These are phyloP conservation scores for Aureobasidium leucospermi DNA, from an alignment of 2,329 filamentous ascomycete species.

Conservation along the genomic window DNA sequence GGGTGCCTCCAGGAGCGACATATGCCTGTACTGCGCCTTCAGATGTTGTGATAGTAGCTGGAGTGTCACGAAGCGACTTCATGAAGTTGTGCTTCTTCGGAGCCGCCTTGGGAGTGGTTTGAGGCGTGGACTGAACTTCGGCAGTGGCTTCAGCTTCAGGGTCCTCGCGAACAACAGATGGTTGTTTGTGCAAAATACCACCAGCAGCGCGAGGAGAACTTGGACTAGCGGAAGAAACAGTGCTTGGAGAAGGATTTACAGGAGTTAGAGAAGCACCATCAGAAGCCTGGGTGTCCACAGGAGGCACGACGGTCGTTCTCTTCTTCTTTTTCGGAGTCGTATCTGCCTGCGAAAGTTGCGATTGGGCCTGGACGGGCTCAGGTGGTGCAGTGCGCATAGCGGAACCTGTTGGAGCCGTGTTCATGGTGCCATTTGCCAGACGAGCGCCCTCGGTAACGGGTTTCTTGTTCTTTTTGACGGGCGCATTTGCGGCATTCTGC, in stretches of 20 bases:
- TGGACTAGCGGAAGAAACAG: conserved; percentile 17
- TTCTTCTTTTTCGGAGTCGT: conserved; percentile 14
- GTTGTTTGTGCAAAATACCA: conserved; percentile 24
- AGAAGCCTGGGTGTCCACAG: conserved; percentile 19
- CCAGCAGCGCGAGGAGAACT: conserved; percentile 17
- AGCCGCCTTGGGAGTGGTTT: not conserved
- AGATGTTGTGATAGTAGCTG: conserved; percentile 18
- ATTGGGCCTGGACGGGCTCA: not conserved
- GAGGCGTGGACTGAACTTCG: conserved; percentile 1
- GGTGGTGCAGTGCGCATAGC: conserved; percentile 27
- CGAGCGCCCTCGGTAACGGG: conserved; percentile 32
- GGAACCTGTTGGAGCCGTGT: conserved; percentile 42
- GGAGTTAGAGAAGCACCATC: conserved; percentile 21
- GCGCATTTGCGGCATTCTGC: conserved; percentile 30
- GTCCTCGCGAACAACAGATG: conserved; percentile 28
- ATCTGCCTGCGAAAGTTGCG: not conserved
- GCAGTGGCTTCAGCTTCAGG: conserved; percentile 24
- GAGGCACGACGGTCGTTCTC: conserved; percentile 12
- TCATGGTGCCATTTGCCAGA: conserved; percentile 46
- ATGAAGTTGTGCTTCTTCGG: not conserved
- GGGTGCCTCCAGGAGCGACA: conserved; percentile 15
- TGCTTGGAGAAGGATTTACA: conserved; percentile 24
- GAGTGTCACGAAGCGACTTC: not conserved
- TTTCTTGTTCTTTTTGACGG: conserved; percentile 37
- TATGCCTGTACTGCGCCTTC: conserved; percentile 22